These are phyloP conservation scores for Penium margaritaceum DNA, from an alignment of 139 green algal species.

Conservation along the genomic window DNA sequence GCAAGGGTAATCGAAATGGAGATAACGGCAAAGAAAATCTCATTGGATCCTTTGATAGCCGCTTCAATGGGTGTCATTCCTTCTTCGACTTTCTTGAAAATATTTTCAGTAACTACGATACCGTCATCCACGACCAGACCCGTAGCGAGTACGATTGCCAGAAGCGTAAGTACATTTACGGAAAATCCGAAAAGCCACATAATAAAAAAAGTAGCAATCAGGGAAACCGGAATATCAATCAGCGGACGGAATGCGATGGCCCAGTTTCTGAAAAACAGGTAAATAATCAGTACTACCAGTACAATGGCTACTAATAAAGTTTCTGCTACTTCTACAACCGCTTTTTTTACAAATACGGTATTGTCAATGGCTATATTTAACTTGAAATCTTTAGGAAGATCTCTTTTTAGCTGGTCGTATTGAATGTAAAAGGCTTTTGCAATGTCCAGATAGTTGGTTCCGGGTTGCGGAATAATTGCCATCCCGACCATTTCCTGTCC, in stretches of 20 bases:
- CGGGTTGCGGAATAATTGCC: neutral
- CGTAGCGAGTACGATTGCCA: neutral
- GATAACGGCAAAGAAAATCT: neutral
- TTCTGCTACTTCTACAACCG: neutral
- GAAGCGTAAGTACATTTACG: neutral
- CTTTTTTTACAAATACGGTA: neutral
- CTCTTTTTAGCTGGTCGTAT: neutral
- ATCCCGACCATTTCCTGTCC: neutral
- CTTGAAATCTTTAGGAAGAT: neutral
- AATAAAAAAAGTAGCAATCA: neutral
- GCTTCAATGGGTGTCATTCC: neutral
- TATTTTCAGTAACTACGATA: conserved; percentile 3
- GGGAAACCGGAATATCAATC: neutral
- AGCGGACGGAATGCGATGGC: neutral
- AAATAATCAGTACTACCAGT: neutral
- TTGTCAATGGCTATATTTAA: neutral
- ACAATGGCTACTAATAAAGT: neutral
- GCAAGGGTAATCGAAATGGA: neutral
- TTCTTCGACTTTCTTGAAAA: neutral
- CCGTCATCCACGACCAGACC: conserved; percentile 5
- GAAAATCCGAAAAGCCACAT: conserved; percentile 4
- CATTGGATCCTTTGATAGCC: neutral
- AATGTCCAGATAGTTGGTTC: neutral
- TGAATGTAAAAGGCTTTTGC: neutral
- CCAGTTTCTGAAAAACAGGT: neutral